A percentile compares a stretch with the other conserved stretches of the same genome.
These are phyloP conservation scores for Rhodosporidiobolus sp. DNA, from an alignment of 768 basidiomycete species.

Conservation along the genomic window DNA sequence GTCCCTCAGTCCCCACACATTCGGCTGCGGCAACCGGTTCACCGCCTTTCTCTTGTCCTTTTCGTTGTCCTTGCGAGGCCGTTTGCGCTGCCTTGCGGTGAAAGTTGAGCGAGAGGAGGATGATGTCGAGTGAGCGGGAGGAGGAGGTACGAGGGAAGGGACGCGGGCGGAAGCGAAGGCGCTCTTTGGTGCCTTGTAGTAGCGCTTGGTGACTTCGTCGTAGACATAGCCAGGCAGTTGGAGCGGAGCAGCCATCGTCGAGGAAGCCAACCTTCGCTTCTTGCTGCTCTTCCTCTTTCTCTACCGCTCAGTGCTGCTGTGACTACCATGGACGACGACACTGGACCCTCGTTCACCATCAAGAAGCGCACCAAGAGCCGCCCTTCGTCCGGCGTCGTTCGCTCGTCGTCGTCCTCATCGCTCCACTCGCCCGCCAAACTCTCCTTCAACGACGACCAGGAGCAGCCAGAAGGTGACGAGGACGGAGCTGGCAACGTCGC, in stretches of 20 bases:
- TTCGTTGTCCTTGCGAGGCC: neutral
- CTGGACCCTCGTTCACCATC: neutral
- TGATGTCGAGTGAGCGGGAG: neutral
- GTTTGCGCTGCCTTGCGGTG: neutral
- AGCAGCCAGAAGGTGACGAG: neutral
- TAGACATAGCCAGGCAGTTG: slow-evolving; percentile 24
- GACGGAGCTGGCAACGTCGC: slow-evolving; percentile 29
- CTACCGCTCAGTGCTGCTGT: neutral
- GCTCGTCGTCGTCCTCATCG: slow-evolving; percentile 4
- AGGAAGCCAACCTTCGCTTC: neutral
- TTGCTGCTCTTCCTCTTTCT: neutral
- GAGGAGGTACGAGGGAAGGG: too few relatives aligned
- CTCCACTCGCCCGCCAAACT: slow-evolving; percentile 12
- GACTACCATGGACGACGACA: slow-evolving; percentile 3
- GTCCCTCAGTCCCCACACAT: slow-evolving; percentile 1
- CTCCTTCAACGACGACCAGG: neutral
- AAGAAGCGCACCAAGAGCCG: slow-evolving; percentile 28
- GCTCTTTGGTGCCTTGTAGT: slow-evolving; percentile 18
- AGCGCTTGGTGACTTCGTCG: slow-evolving; percentile 15
- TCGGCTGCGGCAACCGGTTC: neutral
- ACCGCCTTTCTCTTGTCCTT: neutral
- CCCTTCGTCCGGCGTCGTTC: neutral
- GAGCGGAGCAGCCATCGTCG: slow-evolving; percentile 4
- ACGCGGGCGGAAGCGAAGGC: neutral
- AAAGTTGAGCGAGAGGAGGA: neutral